Base-by-base conservation (phyloP, 2,329 filamentous ascomycete species). In the Fusarium devonianum region DNA sequence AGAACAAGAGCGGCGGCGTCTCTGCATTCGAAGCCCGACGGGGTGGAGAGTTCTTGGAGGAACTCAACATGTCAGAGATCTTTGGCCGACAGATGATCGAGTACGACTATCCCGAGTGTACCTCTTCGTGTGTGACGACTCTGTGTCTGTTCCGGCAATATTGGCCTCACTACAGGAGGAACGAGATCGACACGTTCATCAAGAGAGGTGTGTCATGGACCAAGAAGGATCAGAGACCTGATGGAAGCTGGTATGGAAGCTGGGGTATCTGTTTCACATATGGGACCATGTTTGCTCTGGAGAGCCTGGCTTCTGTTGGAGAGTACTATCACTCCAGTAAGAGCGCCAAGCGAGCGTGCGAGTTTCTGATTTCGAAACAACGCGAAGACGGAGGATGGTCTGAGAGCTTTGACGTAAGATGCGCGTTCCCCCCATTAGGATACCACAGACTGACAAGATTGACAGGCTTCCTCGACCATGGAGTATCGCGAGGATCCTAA, bases 191-290 rank as follows among this genome's bases (percentile, higher is more conserved):
- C 5, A 68, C 66, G 0, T 92, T 94, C 66, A 87, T 94, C 58
- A 74, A 76, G 11, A 81, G 86, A 32, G 91, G 92, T 0, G 83
- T 96, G 1, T 75, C 78, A 32, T 97, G 91, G 76, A 96, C 97
- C 71, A 89, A 91, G 66, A 79, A 79, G 2, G 82, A 85, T 2
- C 93, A 97, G 73, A 78, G 83, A 2, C 69, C 79, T 0, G 91
- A 97, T 64, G 94, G 93, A n/a, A 89, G 88, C 51, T 97, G 93
- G 93, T 97, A 97, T 69, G 94, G 94, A 34, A 91, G 85, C 69
- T 99, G 94, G 94, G 93, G 90, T 41, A 93, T 99, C 65, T 99
- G 94, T 75, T 97, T 95, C 73, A 96, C 92, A 0, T 99, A 99
- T 69, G 94, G 91, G 1, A 89, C 85, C 57, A 94, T 97, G 92